Percentiles rank a stretch among this genome's conserved stretches.
These are phyloP conservation scores for Babesia caballi DNA, from an alignment of 169 alveolate genomes.

Conservation along the genomic window DNA sequence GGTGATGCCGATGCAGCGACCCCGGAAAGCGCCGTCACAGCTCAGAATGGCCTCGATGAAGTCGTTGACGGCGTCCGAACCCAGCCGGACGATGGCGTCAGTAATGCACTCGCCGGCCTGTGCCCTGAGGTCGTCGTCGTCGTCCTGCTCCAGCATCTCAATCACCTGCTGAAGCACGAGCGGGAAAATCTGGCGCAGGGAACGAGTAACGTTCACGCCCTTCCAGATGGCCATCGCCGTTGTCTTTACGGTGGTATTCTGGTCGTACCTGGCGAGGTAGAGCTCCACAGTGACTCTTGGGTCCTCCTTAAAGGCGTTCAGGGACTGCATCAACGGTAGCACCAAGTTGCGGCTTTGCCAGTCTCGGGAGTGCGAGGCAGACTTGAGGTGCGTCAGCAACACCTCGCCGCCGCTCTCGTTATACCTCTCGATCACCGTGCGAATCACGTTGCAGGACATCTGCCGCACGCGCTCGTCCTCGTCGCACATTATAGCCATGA, in stretches of 20 bases:
- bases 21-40: constrained; percentile 24
- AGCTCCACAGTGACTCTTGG: constrained; percentile 6
- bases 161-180: constrained; percentile 17
- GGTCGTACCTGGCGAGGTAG: constrained; percentile 22
- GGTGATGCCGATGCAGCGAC: constrained; percentile 35
- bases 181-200: constrained; percentile 37
- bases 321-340: constrained; percentile 9
- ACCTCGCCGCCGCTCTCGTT: background rate
- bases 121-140: constrained; percentile 9
- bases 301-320: constrained; percentile 19
- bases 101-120: constrained; percentile 51
- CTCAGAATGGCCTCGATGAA: constrained; percentile 21
- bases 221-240: constrained; percentile 49
- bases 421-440: constrained; percentile 18
- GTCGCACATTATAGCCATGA: constrained; percentile 13
- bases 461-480: constrained; percentile 33
- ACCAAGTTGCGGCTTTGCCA: constrained; percentile 34
- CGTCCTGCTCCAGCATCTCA: constrained; percentile 37
- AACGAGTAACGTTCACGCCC: constrained; percentile 27
- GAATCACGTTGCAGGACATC: constrained; percentile 13
- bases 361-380: constrained; percentile 7
- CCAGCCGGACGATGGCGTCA: constrained; percentile 27
- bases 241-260: constrained; percentile 18
- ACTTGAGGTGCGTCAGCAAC: constrained; percentile 1
- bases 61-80: constrained; percentile 13